Evolutionary conservation across 2,329 filamentous ascomycete genomes (phyloP).

Genomic region (Elsinoe arachidis): DNA sequence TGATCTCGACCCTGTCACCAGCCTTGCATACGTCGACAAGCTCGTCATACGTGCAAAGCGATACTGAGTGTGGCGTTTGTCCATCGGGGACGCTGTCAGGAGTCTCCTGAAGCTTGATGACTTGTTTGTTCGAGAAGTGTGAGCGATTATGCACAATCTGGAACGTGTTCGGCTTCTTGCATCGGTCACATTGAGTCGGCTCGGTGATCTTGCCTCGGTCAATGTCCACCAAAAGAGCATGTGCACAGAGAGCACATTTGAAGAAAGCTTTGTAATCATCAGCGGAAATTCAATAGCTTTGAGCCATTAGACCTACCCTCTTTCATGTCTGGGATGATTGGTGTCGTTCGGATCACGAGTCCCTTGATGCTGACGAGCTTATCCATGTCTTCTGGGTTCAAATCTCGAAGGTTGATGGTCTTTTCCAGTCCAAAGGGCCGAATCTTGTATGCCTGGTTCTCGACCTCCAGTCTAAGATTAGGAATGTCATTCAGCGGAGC

Average conservation of each 20-base stretch:
- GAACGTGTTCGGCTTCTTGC: slow-evolving; percentile 87
- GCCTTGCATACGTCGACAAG: slow-evolving; percentile 97
- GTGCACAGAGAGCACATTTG: slow-evolving; percentile 85
- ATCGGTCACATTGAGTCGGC: slow-evolving; percentile 84
- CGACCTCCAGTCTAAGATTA: slow-evolving; percentile 67
- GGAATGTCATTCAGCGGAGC: slow-evolving; percentile 44
- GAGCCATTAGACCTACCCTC: slow-evolving; percentile 37
- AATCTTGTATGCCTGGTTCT: slow-evolving; percentile 72
- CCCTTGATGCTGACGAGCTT: slow-evolving; percentile 93
- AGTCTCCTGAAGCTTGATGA: slow-evolving; percentile 97
- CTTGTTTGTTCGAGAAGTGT: slow-evolving; percentile 91
- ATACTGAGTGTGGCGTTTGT: slow-evolving; percentile 95
- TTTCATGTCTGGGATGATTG: slow-evolving; percentile 98
- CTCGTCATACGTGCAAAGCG: slow-evolving; percentile 92
- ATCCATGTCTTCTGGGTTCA: slow-evolving; percentile 95
- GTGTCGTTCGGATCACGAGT: slow-evolving; percentile 87
- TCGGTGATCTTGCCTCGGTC: slow-evolving; percentile 95
- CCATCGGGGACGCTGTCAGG: slow-evolving; percentile 90
- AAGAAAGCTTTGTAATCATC: slow-evolving; percentile 61
- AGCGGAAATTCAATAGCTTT: slow-evolving; percentile 27
- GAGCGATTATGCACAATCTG: slow-evolving; percentile 96
- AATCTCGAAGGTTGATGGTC: slow-evolving; percentile 81
- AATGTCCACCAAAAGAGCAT: slow-evolving; percentile 81
- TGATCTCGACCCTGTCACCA: slow-evolving; percentile 90
- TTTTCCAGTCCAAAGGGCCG: slow-evolving; percentile 82